Percentiles rank a stretch among this genome's conserved stretches.
Evolutionary conservation across 305 asterid species (phyloP).

Genomic region (Fraxinus platypoda): DNA sequence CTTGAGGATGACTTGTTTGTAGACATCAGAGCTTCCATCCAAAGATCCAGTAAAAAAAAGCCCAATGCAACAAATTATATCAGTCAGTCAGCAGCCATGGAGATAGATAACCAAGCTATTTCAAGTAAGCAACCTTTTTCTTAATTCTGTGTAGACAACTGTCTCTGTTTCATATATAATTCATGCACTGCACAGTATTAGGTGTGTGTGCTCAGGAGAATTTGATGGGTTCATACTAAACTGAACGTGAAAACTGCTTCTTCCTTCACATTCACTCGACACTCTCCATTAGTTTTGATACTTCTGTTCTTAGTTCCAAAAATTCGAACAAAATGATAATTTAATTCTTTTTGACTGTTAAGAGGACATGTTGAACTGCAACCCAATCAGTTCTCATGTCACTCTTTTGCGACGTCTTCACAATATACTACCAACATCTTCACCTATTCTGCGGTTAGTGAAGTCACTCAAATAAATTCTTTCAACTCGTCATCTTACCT

Average conservation of each 20-base stretch:
- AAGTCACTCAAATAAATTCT: background rate
- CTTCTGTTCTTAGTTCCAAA: background rate
- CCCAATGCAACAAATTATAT: conserved; percentile 31
- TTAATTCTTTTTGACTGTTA: conserved; percentile 3
- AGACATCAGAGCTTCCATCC: conserved; percentile 97
- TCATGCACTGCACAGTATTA: background rate
- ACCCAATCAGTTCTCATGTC: background rate
- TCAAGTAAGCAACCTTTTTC: conserved; percentile 55
- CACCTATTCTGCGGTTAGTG: background rate
- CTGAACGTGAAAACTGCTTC: background rate
- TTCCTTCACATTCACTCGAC: background rate
- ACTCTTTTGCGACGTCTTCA: background rate
- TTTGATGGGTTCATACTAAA: conserved; percentile 9
- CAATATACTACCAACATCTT: background rate
- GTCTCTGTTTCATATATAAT: background rate
- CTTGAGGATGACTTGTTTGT: conserved; percentile 80
- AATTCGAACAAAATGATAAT: background rate
- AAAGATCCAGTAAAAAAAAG: conserved; percentile 68
- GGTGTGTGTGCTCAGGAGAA: conserved; percentile 10
- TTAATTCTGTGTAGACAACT: background rate
- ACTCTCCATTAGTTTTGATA: background rate
- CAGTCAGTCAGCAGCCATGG: conserved; percentile 33
- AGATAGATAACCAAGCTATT: conserved; percentile 34
- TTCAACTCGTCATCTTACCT: background rate
- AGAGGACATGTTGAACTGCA: background rate